phyloP scores from a whole-genome alignment of 75 land plant genomes.

The Picea glauca region DNA sequence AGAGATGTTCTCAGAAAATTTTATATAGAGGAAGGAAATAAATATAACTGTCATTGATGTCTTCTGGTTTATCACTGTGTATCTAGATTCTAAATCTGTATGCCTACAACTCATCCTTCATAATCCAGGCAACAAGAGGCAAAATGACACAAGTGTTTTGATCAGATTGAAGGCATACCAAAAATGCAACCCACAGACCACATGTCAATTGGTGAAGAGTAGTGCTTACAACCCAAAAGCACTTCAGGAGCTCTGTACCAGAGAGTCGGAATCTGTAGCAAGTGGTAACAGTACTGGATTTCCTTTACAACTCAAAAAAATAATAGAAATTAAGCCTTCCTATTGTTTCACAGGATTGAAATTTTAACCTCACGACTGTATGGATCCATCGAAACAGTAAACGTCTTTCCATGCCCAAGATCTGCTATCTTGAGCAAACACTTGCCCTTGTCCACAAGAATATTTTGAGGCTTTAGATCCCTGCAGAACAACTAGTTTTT shows the following conservation, averaged over 20 bases:
- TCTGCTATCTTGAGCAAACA: slow-evolving; percentile 25
- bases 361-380: slow-evolving; percentile 25
- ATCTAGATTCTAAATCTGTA: too few relatives aligned
- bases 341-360: background rate
- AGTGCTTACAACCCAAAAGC: slow-evolving; percentile 27
- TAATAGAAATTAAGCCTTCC: too few relatives aligned
- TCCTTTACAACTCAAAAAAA: too few relatives aligned
- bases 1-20: background rate
- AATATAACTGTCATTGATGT: too few relatives aligned
- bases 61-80: too few relatives aligned
- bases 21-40: too few relatives aligned
- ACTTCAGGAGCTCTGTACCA: slow-evolving; percentile 42
- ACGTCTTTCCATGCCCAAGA: slow-evolving; percentile 30
- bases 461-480: slow-evolving; percentile 31
- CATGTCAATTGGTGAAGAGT: slow-evolving; percentile 31
- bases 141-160: background rate
- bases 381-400: slow-evolving; percentile 26
- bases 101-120: background rate
- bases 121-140: background rate
- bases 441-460: slow-evolving; percentile 29
- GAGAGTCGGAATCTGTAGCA: slow-evolving; percentile 27
- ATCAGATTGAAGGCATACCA: background rate
- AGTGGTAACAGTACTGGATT: background rate
- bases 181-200: slow-evolving; percentile 33
- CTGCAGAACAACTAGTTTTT: slow-evolving; percentile 6